Evolutionary conservation across 306 rosid genomes (phyloP), one percentile per base, ranked within the genome.

Genomic region (Cyclanthera cordifolia): DNA sequence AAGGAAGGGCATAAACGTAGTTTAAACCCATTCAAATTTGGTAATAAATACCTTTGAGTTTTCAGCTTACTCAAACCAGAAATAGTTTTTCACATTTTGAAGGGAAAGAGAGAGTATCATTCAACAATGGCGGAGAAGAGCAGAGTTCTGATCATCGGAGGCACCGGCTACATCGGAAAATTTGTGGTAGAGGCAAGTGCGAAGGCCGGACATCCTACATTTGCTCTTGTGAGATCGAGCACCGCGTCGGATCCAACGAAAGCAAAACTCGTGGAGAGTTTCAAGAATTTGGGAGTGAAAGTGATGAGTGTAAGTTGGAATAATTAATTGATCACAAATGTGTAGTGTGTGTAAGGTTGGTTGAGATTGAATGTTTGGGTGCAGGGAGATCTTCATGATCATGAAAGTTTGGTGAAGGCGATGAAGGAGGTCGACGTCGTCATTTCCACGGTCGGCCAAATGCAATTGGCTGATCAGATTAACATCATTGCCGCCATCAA

Each of bases 161-260:
- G 98, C 30, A 92, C 96, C 14, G 96, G 98, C 1, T 92, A 87
- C 81, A 85, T 89, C 45, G 98, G 98, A 0, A 92, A 85, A 74
- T 72, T 71, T 55, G 46, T 92, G 4, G 95, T 89, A 13, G 89
- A 84, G 79, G 98, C 98, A 24, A 87, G 98, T 75, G 85, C 82
- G 1, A 87, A 85, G 67, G 67, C 86, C 2, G 92, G 84, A 3
- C 88, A 92, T 50, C 89, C 90, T 17, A 92, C 98, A 23, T 89
- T 87, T 68, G 93, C 86, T 68, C 52, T 92, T 58, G 75, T 85
- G n/a, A 79, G 98, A 67, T 86, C 85, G 81, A 71, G 77, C 81
- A 81, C 95, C 0, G 17, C 84, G 41, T 76, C 87, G 16, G 93
- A 87, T 39, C 83, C 95, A 4, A 72, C 72, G 30, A 92, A 92